These are phyloP conservation scores for Passiflora organensis DNA, from an alignment of 345 rosid genomes.

Conservation along the genomic window DNA sequence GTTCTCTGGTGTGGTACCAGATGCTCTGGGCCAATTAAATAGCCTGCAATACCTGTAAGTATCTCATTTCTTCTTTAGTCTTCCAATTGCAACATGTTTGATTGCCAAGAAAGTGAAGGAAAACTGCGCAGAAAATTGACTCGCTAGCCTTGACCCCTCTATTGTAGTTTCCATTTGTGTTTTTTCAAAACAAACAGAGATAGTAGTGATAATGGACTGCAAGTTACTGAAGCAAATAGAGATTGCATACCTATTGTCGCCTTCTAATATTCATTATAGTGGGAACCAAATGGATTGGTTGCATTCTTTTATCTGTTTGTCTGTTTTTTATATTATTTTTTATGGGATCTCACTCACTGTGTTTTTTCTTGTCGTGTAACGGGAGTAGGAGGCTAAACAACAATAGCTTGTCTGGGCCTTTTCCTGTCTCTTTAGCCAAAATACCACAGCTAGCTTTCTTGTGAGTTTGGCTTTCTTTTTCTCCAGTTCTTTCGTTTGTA, in stretches of 20 bases:
- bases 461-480: slow-evolving; percentile 45
- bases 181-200: not conserved
- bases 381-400: slow-evolving; percentile 85
- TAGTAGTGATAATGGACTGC: not conserved
- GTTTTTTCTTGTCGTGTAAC: slow-evolving; percentile 36
- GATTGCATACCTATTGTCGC: not conserved
- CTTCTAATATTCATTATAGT: slow-evolving; percentile 3
- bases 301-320: not conserved
- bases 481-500: slow-evolving; percentile 8
- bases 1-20: slow-evolving; percentile 58
- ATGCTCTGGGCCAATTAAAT: slow-evolving; percentile 44
- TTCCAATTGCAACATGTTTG: slow-evolving; percentile 9
- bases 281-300: slow-evolving; percentile 4
- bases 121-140: not conserved
- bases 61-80: not conserved
- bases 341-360: slow-evolving; percentile 13
- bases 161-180: not conserved
- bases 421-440: slow-evolving; percentile 69
- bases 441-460: slow-evolving; percentile 72
- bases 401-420: slow-evolving; percentile 78
- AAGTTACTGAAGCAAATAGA: not conserved
- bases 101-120: slow-evolving; percentile 16
- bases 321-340: slow-evolving; percentile 8
- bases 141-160: slow-evolving; percentile 1
- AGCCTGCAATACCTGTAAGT: slow-evolving; percentile 77